These are phyloP conservation scores for Cydonia oblonga DNA, from an alignment of 331 rosid genomes.

Conservation along the genomic window DNA sequence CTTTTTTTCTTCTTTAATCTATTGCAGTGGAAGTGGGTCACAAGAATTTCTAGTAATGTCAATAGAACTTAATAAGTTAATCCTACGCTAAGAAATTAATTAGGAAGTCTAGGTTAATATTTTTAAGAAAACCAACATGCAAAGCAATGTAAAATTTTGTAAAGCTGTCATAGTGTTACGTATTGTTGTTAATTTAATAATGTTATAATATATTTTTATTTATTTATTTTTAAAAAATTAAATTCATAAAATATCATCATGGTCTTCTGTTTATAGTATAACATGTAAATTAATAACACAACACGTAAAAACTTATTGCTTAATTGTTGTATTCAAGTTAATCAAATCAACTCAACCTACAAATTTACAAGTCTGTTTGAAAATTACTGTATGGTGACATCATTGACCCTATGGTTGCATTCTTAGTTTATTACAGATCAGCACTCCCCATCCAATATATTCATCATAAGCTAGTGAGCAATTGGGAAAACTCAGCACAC, in stretches of 20 bases:
- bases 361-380: neutral
- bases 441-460: neutral
- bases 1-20: neutral
- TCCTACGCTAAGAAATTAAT: neutral
- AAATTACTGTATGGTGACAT: neutral
- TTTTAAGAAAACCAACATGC: neutral
- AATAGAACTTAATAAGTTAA: neutral
- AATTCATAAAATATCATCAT: neutral
- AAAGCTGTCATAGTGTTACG: neutral
- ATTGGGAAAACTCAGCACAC: neutral
- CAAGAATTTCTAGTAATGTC: neutral
- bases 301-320: neutral
- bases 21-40: neutral
- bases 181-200: neutral
- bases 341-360: neutral
- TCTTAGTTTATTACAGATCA: neutral
- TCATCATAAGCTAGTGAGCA: neutral
- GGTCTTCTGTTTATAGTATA: no score
- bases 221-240: no score
- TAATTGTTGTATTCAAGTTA: neutral
- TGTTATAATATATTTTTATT: no score
- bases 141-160: neutral
- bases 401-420: neutral
- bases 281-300: no score
- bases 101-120: neutral